Evolutionary conservation across 441 rosid species (phyloP).

Genomic region (Erysimum pusillum): DNA sequence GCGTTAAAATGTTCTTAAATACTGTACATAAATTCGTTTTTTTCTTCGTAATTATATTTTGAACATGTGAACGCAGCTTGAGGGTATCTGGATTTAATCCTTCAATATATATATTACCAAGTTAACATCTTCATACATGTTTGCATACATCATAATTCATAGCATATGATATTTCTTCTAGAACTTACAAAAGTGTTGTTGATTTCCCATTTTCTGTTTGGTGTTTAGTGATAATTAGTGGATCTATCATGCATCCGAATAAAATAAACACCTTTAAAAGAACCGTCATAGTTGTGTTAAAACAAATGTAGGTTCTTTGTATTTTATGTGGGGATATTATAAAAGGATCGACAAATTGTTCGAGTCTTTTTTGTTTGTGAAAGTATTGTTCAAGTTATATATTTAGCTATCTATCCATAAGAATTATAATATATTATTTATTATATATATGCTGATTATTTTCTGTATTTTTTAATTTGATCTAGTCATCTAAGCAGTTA

Average conservation of each 20-base stretch:
- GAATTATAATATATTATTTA: too few relatives aligned
- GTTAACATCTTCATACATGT: background rate
- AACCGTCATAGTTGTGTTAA: background rate
- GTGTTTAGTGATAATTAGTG: background rate
- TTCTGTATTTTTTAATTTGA: background rate
- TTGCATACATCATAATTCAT: constrained; percentile 32
- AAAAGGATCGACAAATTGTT: background rate
- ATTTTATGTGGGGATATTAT: background rate
- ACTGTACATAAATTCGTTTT: background rate
- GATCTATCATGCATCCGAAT: background rate
- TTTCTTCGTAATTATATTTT: background rate
- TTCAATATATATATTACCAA: constrained; percentile 18
- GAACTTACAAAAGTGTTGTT: constrained; percentile 8
- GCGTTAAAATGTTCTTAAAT: background rate
- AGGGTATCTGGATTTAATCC: constrained; percentile 4
- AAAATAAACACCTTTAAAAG: background rate
- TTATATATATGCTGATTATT: too few relatives aligned
- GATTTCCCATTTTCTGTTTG: constrained; percentile 10
- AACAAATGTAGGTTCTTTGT: background rate
- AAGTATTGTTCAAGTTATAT: too few relatives aligned
- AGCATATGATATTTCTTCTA: constrained; percentile 14
- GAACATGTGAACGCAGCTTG: constrained; percentile 37
- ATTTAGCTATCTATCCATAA: too few relatives aligned
- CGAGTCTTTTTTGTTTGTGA: background rate
- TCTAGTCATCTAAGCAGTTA: constrained; percentile 2